These are phyloP conservation scores for Chaetomiaceae sp. DNA, from an alignment of 2,329 filamentous ascomycete species.

Conservation along the genomic window DNA sequence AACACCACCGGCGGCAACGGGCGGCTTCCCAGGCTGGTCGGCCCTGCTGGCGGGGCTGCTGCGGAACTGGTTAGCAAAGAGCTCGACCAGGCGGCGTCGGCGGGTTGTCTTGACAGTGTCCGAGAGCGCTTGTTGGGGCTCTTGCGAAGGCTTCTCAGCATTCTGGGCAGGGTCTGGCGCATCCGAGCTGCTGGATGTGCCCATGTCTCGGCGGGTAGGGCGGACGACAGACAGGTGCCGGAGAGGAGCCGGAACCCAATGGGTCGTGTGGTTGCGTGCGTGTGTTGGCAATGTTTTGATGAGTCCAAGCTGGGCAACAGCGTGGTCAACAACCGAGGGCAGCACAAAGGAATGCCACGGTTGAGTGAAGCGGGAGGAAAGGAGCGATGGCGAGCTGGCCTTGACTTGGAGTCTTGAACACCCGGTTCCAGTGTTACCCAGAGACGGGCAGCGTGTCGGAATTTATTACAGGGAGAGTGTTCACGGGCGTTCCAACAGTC, in stretches of 20 bases:
- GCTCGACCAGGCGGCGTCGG: slow-evolving; percentile 3
- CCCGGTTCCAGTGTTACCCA: neutral
- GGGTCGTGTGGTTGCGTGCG: too few relatives aligned
- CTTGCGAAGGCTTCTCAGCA: slow-evolving; percentile 16
- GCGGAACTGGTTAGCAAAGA: slow-evolving; percentile 16
- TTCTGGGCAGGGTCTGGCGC: slow-evolving; percentile 6
- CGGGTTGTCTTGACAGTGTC: slow-evolving; percentile 21
- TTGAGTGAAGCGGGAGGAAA: too few relatives aligned
- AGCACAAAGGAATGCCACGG: too few relatives aligned
- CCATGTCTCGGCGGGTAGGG: slow-evolving; percentile 9
- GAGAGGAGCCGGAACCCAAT: too few relatives aligned
- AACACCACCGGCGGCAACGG: neutral
- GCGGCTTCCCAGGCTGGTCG: slow-evolving; percentile 3
- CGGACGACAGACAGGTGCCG: too few relatives aligned
- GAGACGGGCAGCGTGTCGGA: neutral
- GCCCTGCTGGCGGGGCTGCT: slow-evolving; percentile 10
- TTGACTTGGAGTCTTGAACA: too few relatives aligned
- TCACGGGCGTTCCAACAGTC: neutral
- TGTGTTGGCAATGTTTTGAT: too few relatives aligned
- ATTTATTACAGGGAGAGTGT: neutral
- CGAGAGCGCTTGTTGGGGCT: slow-evolving; percentile 15
- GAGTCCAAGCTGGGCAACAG: too few relatives aligned
- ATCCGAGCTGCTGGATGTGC: slow-evolving; percentile 9
- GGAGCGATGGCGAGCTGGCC: too few relatives aligned
- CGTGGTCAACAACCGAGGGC: neutral